A percentile compares a stretch with the other conserved stretches of the same genome.
These are phyloP conservation scores for Hericium coralloides DNA, from an alignment of 768 basidiomycete species.

Conservation along the genomic window DNA sequence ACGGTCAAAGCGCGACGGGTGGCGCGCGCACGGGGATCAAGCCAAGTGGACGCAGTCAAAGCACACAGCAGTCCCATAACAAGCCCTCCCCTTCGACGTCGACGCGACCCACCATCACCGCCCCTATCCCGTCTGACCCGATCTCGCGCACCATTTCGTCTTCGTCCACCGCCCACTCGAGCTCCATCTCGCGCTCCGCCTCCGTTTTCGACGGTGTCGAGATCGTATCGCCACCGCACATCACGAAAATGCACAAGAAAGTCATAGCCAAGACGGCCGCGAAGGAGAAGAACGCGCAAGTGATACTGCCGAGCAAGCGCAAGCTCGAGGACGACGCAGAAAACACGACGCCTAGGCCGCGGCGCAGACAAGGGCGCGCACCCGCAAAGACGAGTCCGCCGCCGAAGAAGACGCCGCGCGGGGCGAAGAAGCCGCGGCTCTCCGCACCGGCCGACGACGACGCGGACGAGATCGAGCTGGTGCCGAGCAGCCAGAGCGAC, in stretches of 20 bases:
- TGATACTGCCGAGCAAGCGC: constrained; percentile 5
- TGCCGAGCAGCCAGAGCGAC: constrained; percentile 62
- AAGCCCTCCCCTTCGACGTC: background rate
- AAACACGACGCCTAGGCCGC: background rate
- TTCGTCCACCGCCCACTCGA: background rate
- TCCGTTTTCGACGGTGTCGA: background rate
- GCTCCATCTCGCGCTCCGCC: background rate
- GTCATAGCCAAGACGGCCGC: background rate
- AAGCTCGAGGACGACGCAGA: constrained; percentile 1
- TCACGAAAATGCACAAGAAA: background rate
- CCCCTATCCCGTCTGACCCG: background rate
- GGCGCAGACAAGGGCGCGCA: background rate
- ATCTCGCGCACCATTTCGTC: background rate
- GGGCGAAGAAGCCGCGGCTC: constrained; percentile 29
- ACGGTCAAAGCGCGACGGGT: background rate
- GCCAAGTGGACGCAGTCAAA: background rate
- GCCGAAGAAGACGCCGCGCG: background rate
- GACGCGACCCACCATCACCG: background rate
- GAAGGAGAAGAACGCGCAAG: background rate
- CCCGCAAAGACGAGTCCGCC: background rate
- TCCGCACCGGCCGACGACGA: constrained; percentile 21
- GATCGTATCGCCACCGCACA: background rate
- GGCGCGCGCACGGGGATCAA: background rate
- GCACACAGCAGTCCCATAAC: background rate
- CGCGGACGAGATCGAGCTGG: constrained; percentile 23